Evolutionary conservation across 2,329 filamentous ascomycete genomes (phyloP), one percentile per base, ranked within the genome.

Genomic region (Tolypocladium paradoxum): DNA sequence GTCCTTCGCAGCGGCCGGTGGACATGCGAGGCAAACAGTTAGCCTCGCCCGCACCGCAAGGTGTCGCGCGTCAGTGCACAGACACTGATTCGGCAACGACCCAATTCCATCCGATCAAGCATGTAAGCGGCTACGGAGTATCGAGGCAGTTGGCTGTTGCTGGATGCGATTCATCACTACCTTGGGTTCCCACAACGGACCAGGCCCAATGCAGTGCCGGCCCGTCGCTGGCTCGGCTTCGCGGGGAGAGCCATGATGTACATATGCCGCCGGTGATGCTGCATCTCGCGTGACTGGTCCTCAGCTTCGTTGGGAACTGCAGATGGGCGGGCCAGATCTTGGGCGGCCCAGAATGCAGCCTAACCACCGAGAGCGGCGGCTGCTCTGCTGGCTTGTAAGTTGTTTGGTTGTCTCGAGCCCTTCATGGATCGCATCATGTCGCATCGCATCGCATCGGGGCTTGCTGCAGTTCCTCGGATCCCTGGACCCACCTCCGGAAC

Each of bases 211-310:
- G 33, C 47, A 49, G 47, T 35, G 34, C 20, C 46, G 46, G 31
- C 46, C 20, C 12, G 46, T 20, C n/a, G 29, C 29, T 22, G 31
- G 22, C 33, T 36, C 22, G 20, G 33, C 31, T 47, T 33, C 29
- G 20, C 29, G 20, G 31, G 14, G n/a, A n/a, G 5, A 20, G 20
- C 47, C 33, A 36, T 49, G 18, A 29, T n/a, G 34, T 37, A 35
- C 33, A 37, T 27, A 34, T 16, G 24, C 37, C 31, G 27, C 27
- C 43, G 9, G 16, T 14, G 40, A 52, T 56, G 57, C 53, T 50
- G 55, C 52, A 53, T 56, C 51, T 54, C 37, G 53, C 53, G 34
- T 55, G 55, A 54, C 48, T 50, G 49, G 47, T 48, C 36, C 29
- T 46, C 20, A 27, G 24, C 48, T 33, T 12, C n/a, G 50, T n/a